These are phyloP conservation scores for Lyophyllum shimeji DNA, from an alignment of 768 basidiomycete species.

Conservation along the genomic window DNA sequence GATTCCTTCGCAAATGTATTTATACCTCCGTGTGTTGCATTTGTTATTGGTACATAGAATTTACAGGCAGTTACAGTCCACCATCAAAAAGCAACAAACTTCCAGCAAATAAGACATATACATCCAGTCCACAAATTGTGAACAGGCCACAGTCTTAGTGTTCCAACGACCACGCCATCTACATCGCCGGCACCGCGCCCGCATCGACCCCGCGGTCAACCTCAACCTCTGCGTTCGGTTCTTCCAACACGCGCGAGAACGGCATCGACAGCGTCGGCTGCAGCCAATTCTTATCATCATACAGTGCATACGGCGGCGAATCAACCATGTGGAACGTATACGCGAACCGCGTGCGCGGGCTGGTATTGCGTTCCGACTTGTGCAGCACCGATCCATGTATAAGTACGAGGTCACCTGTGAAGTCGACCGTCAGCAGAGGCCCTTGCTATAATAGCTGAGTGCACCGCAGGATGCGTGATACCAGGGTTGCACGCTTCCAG, in stretches of 20 bases:
- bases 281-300: slow-evolving; percentile 94
- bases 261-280: slow-evolving; percentile 86
- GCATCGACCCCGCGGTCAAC: neutral
- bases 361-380: slow-evolving; percentile 86
- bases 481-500: slow-evolving; percentile 76
- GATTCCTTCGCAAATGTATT: too few species aligned
- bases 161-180: neutral
- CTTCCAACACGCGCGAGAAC: slow-evolving; percentile 61
- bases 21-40: too few species aligned
- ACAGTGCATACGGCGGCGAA: slow-evolving; percentile 62
- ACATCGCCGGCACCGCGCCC: neutral
- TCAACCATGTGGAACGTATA: slow-evolving; percentile 98
- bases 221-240: slow-evolving; percentile 9
- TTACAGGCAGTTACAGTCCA: too few species aligned
- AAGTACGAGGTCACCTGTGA: slow-evolving; percentile 80
- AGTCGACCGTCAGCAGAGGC: neutral
- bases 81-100: too few species aligned
- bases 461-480: slow-evolving; percentile 22
- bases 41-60: too few species aligned
- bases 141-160: neutral
- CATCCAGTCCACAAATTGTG: neutral
- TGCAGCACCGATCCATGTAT: slow-evolving; percentile 95
- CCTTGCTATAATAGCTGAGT: too few species aligned
- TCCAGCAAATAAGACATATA: neutral
- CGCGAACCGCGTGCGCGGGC: slow-evolving; percentile 78